These are phyloP conservation scores for Suillus ampliporus DNA, from an alignment of 768 basidiomycete species.

Conservation along the genomic window DNA sequence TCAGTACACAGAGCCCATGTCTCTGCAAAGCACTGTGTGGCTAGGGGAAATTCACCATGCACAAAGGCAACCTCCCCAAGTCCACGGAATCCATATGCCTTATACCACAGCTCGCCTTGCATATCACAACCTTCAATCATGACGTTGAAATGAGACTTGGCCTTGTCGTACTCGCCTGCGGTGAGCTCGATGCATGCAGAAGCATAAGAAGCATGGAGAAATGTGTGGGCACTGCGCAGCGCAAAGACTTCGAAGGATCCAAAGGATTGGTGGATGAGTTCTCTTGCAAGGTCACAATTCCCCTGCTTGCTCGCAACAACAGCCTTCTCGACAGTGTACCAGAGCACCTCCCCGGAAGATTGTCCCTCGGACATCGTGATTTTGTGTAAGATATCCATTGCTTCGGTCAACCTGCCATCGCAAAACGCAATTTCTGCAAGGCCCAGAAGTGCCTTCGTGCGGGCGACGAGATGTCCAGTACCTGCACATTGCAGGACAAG, in stretches of 20 bases:
- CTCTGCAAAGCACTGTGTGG: background rate
- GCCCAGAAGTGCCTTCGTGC: background rate
- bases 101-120: background rate
- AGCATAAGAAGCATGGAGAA: background rate
- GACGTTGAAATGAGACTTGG: background rate
- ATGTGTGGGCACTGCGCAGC: background rate
- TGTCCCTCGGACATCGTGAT: background rate
- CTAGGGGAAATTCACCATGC: background rate
- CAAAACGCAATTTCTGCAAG: background rate
- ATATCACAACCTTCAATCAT: background rate
- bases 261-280: background rate
- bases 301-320: background rate
- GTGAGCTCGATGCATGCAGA: conserved; percentile 1
- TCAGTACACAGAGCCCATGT: background rate
- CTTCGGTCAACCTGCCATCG: background rate
- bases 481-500: background rate
- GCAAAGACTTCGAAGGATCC: background rate
- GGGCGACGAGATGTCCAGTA: background rate
- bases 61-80: conserved; percentile 1
- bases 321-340: no score
- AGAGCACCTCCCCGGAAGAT: no score
- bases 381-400: background rate
- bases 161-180: background rate
- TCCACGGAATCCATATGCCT: background rate
- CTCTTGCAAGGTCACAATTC: background rate